Conservation (phyloP, 179 eudicot genomes). For the Silene noctiflora region DNA sequence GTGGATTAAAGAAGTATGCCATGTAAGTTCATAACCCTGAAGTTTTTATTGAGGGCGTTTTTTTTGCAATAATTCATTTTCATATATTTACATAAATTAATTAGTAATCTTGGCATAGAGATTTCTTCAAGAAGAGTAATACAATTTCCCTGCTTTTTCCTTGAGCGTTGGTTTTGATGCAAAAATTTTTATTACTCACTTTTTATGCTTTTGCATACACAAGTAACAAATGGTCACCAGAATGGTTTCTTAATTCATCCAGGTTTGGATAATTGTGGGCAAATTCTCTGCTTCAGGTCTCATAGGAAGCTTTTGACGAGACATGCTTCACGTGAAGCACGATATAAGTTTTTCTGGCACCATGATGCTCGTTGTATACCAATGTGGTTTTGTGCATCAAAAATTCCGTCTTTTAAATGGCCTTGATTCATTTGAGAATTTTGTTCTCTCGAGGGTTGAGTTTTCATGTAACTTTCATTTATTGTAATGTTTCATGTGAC, state of each 20-base stretch:
- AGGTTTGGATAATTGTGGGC: neutral
- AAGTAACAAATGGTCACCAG: neutral
- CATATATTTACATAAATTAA: neutral
- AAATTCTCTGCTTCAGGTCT: neutral
- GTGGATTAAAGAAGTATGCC: neutral
- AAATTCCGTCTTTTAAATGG: neutral
- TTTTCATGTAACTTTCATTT: neutral
- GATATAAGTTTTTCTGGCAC: neutral
- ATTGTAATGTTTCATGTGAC: neutral
- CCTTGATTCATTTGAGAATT: neutral
- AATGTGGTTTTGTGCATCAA: slow-evolving; percentile 6
- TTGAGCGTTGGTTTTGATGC: neutral
- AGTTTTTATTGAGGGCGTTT: neutral
- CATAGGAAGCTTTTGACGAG: slow-evolving; percentile 11
- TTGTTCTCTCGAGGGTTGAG: neutral
- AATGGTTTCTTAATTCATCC: neutral
- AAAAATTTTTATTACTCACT: neutral
- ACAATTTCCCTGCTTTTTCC: neutral
- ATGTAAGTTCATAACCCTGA: slow-evolving; percentile 21
- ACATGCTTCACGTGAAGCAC: neutral
- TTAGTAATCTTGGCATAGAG: neutral
- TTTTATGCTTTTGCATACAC: neutral
- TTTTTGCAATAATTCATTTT: neutral
- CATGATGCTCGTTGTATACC: slow-evolving; percentile 15
- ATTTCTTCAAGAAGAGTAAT: neutral